Evolutionary conservation across 441 rosid species (phyloP), one percentile per base, ranked within the genome.

Genomic region (California macrophylla): DNA sequence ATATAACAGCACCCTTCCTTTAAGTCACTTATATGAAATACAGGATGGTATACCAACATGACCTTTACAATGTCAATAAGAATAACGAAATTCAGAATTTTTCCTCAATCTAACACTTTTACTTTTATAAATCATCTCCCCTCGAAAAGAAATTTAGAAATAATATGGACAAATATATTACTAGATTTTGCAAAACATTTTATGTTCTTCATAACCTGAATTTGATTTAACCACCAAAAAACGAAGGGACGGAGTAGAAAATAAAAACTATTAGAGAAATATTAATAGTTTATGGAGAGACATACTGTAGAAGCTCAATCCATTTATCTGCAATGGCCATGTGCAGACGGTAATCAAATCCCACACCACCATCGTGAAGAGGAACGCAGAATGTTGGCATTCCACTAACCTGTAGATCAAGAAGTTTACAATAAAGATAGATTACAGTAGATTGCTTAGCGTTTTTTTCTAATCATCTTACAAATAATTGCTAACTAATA

Each of bases 281-380:
- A 36, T 32, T 34, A 6, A 30, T 63, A 45, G 15, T 71, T 54
- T 67, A 18, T 52, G 69, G 54, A 56, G 66, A 18, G 68, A 60
- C 90, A 66, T 88, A 92, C 99, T 94, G 75, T 60, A 94, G 96
- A 76, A 94, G 78, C 82, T 92, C 94, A 70, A 94, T 92, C 99
- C 99, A 94, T 80, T 94, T 94, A 79, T 94, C 99, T 36, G 99
- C 93, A 70, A 94, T 75, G 26, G 98, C 98, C 99, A 94, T 94
- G 34, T 94, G 99, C 71, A 94, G 86, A 69, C 99, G 97, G 79
- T 92, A 94, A 82, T 94, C 98, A 79, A 94, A 94, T 79, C 99
- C 99, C 67, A 94, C 86, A 47, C 99, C 99, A 69, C 98, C 99
- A 76, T 92, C 97, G 79, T 81, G 74, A 66, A 89, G 88, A 74